A percentile compares a stretch with the other conserved stretches of the same genome.
phyloP scores from a whole-genome alignment of 2,329 filamentous ascomycete species.

The Polychaeton citri region DNA sequence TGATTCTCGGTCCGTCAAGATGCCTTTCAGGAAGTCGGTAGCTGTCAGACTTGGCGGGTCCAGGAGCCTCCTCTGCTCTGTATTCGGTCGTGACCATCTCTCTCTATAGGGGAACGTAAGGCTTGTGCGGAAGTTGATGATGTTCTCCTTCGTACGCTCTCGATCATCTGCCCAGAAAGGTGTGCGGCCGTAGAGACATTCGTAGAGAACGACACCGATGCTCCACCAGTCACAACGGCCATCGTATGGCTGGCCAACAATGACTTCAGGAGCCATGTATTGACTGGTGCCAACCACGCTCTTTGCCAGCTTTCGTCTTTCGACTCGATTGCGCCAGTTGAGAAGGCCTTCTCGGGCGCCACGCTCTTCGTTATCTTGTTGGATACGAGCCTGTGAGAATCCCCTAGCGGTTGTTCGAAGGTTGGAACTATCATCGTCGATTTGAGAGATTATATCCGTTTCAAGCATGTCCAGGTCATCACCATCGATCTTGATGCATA shows the following conservation, averaged over 20 bases:
- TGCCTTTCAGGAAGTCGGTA: constrained; percentile 58
- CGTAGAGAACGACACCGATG: constrained; percentile 83
- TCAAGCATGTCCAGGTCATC: constrained; percentile 57
- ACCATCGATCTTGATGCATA: constrained; percentile 60
- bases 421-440: background rate
- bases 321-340: constrained; percentile 31
- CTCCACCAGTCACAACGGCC: constrained; percentile 96
- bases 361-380: constrained; percentile 6
- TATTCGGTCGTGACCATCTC: constrained; percentile 39
- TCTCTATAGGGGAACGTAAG: constrained; percentile 55
- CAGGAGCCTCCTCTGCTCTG: constrained; percentile 19
- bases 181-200: constrained; percentile 85
- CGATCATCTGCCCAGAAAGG: constrained; percentile 76
- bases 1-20: constrained; percentile 60
- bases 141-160: constrained; percentile 73
- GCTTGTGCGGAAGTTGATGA: constrained; percentile 57
- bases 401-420: background rate
- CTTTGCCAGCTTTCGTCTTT: constrained; percentile 58
- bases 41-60: constrained; percentile 52
- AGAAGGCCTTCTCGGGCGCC: constrained; percentile 21
- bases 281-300: constrained; percentile 92
- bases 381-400: background rate
- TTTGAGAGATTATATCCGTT: constrained; percentile 3
- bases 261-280: constrained; percentile 95
- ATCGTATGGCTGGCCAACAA: constrained; percentile 71